Evolutionary conservation across 164 flowering plant genomes (phyloP).

Genomic region (Paratinospora sagittata): DNA sequence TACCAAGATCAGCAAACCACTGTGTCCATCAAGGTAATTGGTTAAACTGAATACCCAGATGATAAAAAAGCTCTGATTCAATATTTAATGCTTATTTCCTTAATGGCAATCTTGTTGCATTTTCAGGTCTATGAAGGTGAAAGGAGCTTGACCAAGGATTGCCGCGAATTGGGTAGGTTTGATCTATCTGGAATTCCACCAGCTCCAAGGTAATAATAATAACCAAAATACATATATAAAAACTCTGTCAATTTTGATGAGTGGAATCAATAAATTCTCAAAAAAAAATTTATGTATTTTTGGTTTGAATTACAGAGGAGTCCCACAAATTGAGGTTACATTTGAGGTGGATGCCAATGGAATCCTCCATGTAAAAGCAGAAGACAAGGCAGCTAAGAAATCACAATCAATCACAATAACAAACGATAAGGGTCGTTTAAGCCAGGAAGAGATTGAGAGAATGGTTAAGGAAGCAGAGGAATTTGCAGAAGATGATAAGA

Average conservation of each 20-base stretch:
- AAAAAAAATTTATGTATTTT: too few relatives aligned
- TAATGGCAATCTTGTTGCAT: too few relatives aligned
- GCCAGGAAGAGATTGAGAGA: constrained; percentile 46
- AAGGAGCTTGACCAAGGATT: constrained; percentile 50
- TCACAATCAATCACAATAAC: constrained; percentile 38
- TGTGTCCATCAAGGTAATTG: constrained; percentile 39
- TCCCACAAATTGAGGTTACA: constrained; percentile 57
- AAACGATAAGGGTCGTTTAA: constrained; percentile 47
- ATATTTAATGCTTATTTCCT: too few relatives aligned
- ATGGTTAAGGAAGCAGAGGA: constrained; percentile 52
- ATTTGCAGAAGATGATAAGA: constrained; percentile 47
- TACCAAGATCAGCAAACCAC: constrained; percentile 49
- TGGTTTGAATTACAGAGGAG: constrained; percentile 35
- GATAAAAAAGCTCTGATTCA: too few relatives aligned
- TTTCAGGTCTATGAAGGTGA: constrained; percentile 58
- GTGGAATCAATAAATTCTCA: too few relatives aligned
- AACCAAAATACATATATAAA: too few relatives aligned
- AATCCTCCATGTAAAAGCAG: constrained; percentile 46
- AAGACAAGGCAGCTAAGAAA: constrained; percentile 48
- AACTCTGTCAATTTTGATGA: background rate
- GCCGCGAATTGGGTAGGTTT: constrained; percentile 49
- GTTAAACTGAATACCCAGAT: background rate
- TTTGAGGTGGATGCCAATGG: constrained; percentile 59
- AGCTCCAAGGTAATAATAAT: constrained; percentile 44
- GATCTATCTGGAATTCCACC: constrained; percentile 56